A percentile compares a stretch with the other conserved stretches of the same genome.
phyloP scores from a whole-genome alignment of 257 asterid species.

The Rehmannia glutinosa region DNA sequence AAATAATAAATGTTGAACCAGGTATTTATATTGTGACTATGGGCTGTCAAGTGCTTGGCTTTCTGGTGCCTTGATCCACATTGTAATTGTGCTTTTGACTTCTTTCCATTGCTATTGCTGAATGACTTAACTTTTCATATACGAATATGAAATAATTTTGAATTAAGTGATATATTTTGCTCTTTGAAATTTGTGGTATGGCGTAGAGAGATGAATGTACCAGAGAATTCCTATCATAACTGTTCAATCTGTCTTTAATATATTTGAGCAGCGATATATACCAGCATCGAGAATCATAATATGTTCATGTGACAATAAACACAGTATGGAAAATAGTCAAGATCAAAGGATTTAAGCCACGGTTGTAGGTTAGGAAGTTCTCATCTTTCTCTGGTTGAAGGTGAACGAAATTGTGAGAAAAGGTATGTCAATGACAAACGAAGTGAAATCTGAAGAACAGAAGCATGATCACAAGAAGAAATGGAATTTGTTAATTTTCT shows the following conservation, averaged over 20 bases:
- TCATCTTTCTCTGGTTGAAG: not conserved
- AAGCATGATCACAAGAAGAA: not conserved
- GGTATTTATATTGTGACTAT: slow-evolving; percentile 35
- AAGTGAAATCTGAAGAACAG: not conserved
- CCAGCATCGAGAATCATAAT: not conserved
- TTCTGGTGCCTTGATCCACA: not conserved
- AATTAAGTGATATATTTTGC: not conserved
- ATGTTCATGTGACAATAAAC: not conserved
- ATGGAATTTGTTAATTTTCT: not conserved
- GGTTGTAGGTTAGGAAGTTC: not conserved
- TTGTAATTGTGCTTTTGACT: not conserved
- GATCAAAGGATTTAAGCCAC: not conserved
- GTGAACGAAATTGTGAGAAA: not conserved
- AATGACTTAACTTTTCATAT: not conserved
- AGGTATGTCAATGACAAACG: not conserved
- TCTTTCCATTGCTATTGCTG: not conserved
- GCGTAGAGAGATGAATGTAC: not conserved
- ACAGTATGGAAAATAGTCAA: slow-evolving; percentile 2
- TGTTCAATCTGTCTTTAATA: not conserved
- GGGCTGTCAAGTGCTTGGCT: not conserved
- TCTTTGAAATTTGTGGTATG: slow-evolving; percentile 4
- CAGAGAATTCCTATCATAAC: not conserved
- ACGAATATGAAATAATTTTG: not conserved
- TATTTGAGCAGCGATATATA: not conserved
- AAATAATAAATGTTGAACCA: slow-evolving; percentile 67